Conservation (phyloP, 2,329 filamentous ascomycete species). For the Truncatella angustata region DNA sequence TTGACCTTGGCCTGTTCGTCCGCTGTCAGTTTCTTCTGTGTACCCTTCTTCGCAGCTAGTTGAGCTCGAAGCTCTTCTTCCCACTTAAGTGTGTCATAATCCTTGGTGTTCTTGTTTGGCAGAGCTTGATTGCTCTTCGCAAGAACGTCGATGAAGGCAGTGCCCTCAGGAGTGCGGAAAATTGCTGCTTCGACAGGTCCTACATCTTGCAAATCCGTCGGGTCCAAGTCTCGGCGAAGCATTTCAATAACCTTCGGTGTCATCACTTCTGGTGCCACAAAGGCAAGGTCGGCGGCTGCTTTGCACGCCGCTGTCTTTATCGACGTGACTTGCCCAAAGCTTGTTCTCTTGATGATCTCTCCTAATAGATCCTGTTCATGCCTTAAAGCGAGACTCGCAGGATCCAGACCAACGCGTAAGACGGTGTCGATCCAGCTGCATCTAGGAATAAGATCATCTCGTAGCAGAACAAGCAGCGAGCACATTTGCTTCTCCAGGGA, state of each 20-base stretch:
- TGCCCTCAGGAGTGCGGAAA: constrained; percentile 85
- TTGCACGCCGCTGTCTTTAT: constrained; percentile 73
- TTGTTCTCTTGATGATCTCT: constrained; percentile 62
- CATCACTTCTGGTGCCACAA: constrained; percentile 83
- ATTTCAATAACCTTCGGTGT: constrained; percentile 73
- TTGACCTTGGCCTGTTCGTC: constrained; percentile 91
- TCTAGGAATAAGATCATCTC: constrained; percentile 72
- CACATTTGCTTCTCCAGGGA: constrained; percentile 69
- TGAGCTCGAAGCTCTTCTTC: constrained; percentile 87
- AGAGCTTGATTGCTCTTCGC: constrained; percentile 72
- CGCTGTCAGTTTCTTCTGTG: constrained; percentile 83
- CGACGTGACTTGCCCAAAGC: constrained; percentile 32
- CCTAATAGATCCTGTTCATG: constrained; percentile 63
- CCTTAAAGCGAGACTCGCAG: constrained; percentile 70
- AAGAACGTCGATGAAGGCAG: constrained; percentile 85
- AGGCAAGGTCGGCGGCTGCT: constrained; percentile 86
- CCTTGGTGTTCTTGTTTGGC: constrained; percentile 86
- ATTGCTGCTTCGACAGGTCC: constrained; percentile 91
- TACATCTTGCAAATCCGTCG: constrained; percentile 65
- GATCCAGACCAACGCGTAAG: constrained; percentile 76
- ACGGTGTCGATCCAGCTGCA: constrained; percentile 88
- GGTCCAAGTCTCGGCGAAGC: constrained; percentile 71
- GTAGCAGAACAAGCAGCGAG: constrained; percentile 73
- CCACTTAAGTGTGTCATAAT: constrained; percentile 96
- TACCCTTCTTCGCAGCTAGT: constrained; percentile 88